These are phyloP conservation scores for Meyerozyma guilliermondii DNA, from an alignment of 1,139 yeast genomes.

Conservation along the genomic window DNA sequence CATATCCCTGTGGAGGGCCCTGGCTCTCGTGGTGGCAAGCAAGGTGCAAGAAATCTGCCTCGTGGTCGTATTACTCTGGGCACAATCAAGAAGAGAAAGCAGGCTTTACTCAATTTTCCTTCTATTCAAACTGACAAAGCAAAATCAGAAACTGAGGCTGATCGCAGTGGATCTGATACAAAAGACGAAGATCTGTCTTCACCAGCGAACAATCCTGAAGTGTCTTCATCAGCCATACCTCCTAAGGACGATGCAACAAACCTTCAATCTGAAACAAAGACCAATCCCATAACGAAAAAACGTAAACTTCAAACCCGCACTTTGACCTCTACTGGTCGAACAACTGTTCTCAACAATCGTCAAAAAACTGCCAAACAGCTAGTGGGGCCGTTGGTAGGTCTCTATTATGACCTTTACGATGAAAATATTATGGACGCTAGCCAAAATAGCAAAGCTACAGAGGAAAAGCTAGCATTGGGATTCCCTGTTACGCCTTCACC, in stretches of 20 bases:
- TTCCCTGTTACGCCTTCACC: conserved; percentile 26
- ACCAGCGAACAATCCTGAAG: too few relatives aligned
- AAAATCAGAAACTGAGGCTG: not conserved
- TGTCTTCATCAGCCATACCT: too few relatives aligned
- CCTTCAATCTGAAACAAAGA: too few relatives aligned
- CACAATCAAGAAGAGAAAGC: conserved; percentile 16
- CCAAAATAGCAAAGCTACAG: conserved; percentile 15
- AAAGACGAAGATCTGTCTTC: too few relatives aligned
- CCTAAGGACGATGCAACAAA: too few relatives aligned
- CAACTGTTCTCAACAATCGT: conserved; percentile 28
- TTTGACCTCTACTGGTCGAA: conserved; percentile 18
- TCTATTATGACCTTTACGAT: conserved; percentile 36
- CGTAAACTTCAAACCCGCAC: conserved; percentile 3
- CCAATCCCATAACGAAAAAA: conserved; percentile 6
- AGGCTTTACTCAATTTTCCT: conserved; percentile 2
- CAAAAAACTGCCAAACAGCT: conserved; percentile 29
- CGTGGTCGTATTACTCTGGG: conserved; percentile 26
- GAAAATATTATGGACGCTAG: conserved; percentile 24
- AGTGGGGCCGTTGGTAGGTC: conserved; percentile 37
- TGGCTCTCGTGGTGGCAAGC: conserved; percentile 40
- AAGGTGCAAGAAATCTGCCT: conserved; percentile 15
- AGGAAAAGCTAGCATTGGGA: conserved; percentile 27
- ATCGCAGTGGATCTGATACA: too few relatives aligned
- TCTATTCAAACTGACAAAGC: not conserved
- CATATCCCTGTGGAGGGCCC: conserved; percentile 37